These are phyloP conservation scores for Entonaema liquescens DNA, from an alignment of 495 filamentous ascomycete species.

Conservation along the genomic window DNA sequence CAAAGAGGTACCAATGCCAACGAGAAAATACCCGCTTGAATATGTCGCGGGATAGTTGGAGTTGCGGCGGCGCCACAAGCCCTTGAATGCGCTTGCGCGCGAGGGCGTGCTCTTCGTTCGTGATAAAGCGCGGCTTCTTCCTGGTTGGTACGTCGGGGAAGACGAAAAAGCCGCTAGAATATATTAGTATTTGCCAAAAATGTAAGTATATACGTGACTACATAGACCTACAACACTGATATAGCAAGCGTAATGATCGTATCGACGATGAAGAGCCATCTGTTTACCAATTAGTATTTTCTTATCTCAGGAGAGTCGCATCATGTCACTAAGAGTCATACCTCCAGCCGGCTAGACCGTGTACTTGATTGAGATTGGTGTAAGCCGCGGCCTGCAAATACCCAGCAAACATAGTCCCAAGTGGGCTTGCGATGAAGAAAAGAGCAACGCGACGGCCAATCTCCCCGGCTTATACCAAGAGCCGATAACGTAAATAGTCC, in stretches of 20 bases:
- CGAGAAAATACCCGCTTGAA: slow-evolving; percentile 37
- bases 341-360: slow-evolving; percentile 60
- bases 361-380: slow-evolving; percentile 52
- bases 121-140: slow-evolving; percentile 44
- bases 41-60: slow-evolving; percentile 35
- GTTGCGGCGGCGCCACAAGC: slow-evolving; percentile 25
- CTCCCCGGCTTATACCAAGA: slow-evolving; percentile 44
- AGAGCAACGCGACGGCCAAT: slow-evolving; percentile 45
- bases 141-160: slow-evolving; percentile 56
- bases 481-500: slow-evolving; percentile 39
- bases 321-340: slow-evolving; percentile 1
- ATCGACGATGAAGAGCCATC: slow-evolving; percentile 59
- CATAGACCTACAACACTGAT: slow-evolving; percentile 43
- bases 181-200: background rate
- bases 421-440: slow-evolving; percentile 48
- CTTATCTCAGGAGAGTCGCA: background rate
- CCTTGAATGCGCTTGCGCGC: slow-evolving; percentile 28
- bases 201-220: too few relatives aligned
- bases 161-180: slow-evolving; percentile 49
- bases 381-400: slow-evolving; percentile 61
- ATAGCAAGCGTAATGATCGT: slow-evolving; percentile 55
- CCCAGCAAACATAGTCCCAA: slow-evolving; percentile 44
- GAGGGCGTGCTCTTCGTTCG: slow-evolving; percentile 33
- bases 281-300: background rate
- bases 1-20: slow-evolving; percentile 44